Conservation (phyloP, 257 asterid species). For the Jaltomata sinuosa region DNA sequence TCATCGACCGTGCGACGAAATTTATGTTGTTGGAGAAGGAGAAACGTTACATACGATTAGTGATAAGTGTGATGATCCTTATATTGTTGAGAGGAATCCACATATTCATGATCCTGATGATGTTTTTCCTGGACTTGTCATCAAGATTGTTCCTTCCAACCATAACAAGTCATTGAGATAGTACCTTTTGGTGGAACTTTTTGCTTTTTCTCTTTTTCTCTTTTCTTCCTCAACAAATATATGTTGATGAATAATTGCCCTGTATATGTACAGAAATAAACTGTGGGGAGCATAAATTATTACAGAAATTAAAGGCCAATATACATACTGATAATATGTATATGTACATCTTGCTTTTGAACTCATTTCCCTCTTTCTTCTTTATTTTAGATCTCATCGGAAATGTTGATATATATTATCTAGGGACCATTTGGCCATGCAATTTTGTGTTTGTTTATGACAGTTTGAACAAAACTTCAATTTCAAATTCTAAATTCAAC, state of each 20-base stretch:
- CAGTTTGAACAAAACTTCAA: background rate
- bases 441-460: background rate
- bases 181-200: background rate
- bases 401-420: background rate
- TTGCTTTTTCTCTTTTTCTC: background rate
- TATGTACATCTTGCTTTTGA: background rate
- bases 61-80: conserved; percentile 62
- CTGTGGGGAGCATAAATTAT: background rate
- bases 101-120: conserved; percentile 74
- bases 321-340: background rate
- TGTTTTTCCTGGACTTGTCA: conserved; percentile 66
- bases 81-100: conserved; percentile 62
- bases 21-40: conserved; percentile 54
- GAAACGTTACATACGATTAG: conserved; percentile 62
- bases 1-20: conserved; percentile 42
- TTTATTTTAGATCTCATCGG: background rate
- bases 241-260: background rate
- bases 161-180: background rate
- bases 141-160: conserved; percentile 28
- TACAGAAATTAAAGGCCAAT: background rate
- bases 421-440: background rate
- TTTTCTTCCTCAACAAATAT: background rate
- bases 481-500: background rate
- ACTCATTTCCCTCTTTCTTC: background rate
- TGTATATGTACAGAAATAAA: background rate